Evolutionary conservation across 1,284 basidiomycete species (phyloP), one percentile per base, ranked within the genome.

Genomic region (Pterula multifida): DNA sequence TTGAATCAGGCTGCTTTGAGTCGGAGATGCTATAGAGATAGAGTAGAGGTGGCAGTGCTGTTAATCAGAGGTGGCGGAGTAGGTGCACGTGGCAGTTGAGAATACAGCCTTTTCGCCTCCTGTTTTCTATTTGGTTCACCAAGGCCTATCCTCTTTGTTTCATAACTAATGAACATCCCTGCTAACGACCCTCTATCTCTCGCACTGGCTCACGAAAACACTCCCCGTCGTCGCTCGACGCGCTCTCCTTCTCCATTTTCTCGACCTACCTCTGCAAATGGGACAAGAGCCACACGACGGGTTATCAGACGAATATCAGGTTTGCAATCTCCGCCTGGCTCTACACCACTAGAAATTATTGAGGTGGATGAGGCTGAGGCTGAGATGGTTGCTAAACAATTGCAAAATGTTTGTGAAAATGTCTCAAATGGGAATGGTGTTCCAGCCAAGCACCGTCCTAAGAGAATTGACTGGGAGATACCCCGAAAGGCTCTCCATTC

Each of bases 401-500:
- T 42, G 39, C 39, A 22, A 9, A 22, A 42, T 19, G 19, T 42
- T 19, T 6, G 9, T 9, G 39, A 42, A 19, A 42, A 19, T 9
- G 13, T 4, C 9, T 17, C 13, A 9, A 42, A 42, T 42, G 39
- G 39, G 9, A 42, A 42, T 17, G 39, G 39, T 4, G 39, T 6
- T 9, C 17, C 39, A 4, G 13, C 17, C 39, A 42, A 42, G 21
- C 9, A 17, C 13, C 45, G 26, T 13, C 3, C 19, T 11, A 47
- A 25, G 26, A 47, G 26, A 26, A 47, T 47, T 19, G 45, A 47
- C 58, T 87, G 81, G 79, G 93, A 98, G 70, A 85, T 98, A 49
- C 94, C 95, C 1, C 73, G 94, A 58, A 98, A 98, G 67, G 67
- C 81, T 13, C 68, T 98, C 45, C 94, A 98, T 68, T 87, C 87